Conservation (phyloP, 176 grass and related monocot genomes). For the Miscanthus lutarioriparius region DNA sequence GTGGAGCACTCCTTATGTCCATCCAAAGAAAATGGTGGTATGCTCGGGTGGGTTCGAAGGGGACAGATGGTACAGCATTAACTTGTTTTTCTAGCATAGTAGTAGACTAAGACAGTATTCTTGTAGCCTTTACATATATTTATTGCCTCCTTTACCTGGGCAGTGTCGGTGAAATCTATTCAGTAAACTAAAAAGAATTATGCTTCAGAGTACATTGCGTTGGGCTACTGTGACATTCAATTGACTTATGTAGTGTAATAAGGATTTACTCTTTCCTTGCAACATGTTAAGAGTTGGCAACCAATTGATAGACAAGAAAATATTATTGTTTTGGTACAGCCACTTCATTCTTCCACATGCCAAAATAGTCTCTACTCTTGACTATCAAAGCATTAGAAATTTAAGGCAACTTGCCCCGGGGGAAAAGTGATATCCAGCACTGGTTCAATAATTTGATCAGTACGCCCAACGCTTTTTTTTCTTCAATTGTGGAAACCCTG, state of each 20-base stretch:
- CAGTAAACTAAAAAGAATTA: background rate
- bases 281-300: background rate
- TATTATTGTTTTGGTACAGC: background rate
- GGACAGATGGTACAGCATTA: slow-evolving; percentile 73
- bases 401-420: background rate
- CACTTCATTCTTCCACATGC: background rate
- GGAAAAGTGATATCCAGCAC: too few relatives aligned
- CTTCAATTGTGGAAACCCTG: too few relatives aligned
- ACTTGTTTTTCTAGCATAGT: slow-evolving; percentile 29
- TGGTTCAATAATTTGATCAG: too few relatives aligned
- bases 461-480: too few relatives aligned
- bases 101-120: background rate
- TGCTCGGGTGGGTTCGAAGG: slow-evolving; percentile 94
- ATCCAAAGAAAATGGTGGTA: slow-evolving; percentile 96
- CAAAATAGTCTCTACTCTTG: background rate
- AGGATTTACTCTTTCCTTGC: background rate
- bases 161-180: slow-evolving; percentile 1
- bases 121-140: background rate
- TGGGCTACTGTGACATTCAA: background rate
- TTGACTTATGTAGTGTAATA: background rate
- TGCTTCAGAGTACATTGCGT: background rate
- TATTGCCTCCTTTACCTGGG: background rate
- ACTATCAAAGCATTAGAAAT: background rate
- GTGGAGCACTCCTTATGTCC: slow-evolving; percentile 85
- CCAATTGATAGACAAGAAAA: background rate